Conservation (phyloP, 768 basidiomycete genomes). For the Plicaturopsis crispa region DNA sequence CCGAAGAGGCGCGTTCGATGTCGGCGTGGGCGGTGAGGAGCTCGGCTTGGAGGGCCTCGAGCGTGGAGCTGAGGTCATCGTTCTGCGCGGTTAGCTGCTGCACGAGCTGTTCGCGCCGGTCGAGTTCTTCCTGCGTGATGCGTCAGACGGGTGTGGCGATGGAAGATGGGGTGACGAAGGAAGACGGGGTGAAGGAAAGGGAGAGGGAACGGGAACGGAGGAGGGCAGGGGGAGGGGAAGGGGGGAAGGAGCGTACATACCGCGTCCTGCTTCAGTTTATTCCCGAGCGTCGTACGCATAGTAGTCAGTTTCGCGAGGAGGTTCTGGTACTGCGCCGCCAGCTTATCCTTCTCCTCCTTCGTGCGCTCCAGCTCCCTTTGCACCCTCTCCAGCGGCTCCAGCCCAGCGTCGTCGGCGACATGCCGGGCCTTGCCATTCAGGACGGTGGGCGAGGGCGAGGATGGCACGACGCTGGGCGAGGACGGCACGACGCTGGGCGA, state of each 20-base stretch:
- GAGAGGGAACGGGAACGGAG: no score
- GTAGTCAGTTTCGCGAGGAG: constrained; percentile 83
- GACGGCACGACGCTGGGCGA: constrained; percentile 17
- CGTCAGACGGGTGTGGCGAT: no score
- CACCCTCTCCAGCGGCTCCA: constrained; percentile 50
- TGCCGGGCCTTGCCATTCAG: constrained; percentile 22
- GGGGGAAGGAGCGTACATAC: constrained; percentile 34
- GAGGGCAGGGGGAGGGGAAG: neutral
- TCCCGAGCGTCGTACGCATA: constrained; percentile 90
- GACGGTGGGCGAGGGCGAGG: constrained; percentile 26
- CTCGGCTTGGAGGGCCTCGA: constrained; percentile 78
- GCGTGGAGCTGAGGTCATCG: constrained; percentile 60
- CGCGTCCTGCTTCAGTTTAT: constrained; percentile 93
- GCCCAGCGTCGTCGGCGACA: constrained; percentile 26
- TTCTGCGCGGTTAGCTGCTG: constrained; percentile 73
- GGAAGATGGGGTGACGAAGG: no score
- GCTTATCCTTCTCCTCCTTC: constrained; percentile 80
- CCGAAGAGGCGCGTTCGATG: constrained; percentile 56
- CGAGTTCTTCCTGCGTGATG: constrained; percentile 88
- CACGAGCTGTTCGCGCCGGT: constrained; percentile 80
- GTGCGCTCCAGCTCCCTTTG: constrained; percentile 71
- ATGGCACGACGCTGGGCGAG: no score
- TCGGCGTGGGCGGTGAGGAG: constrained; percentile 72
- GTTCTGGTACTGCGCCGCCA: constrained; percentile 78
- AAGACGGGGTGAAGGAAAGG: no score